A percentile compares a stretch with the other conserved stretches of the same genome.
Evolutionary conservation across 2,329 filamentous ascomycete species (phyloP).

Genomic region (Cyphellophora attinorum): DNA sequence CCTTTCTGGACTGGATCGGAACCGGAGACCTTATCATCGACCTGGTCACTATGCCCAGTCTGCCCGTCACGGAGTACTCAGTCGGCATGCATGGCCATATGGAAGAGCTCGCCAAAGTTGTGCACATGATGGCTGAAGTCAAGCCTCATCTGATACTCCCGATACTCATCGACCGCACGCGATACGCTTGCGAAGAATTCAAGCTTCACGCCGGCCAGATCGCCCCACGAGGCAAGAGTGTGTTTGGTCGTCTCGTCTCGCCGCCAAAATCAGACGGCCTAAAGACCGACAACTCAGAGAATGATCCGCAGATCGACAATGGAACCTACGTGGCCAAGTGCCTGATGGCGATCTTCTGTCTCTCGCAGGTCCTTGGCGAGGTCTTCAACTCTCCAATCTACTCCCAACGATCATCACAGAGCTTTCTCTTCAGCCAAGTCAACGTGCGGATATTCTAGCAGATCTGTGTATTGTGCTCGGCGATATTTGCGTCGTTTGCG

Average conservation of each 20-base stretch:
- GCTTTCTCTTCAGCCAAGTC: slow-evolving; percentile 60
- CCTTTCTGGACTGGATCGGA: slow-evolving; percentile 70
- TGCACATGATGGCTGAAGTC: slow-evolving; percentile 69
- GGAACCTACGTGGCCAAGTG: slow-evolving; percentile 75
- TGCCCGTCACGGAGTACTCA: slow-evolving; percentile 39
- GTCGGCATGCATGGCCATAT: slow-evolving; percentile 45
- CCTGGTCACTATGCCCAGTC: slow-evolving; percentile 69
- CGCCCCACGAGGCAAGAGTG: slow-evolving; percentile 37
- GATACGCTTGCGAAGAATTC: slow-evolving; percentile 59
- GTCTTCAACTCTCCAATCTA: slow-evolving; percentile 59
- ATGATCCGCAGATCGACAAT: slow-evolving; percentile 35
- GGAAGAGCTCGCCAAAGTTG: slow-evolving; percentile 61
- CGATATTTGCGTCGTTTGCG: slow-evolving; percentile 64
- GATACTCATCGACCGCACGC: slow-evolving; percentile 65
- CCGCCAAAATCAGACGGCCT: slow-evolving; percentile 11
- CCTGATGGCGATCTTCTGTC: slow-evolving; percentile 64
- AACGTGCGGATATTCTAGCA: slow-evolving; percentile 77
- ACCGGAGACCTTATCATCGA: slow-evolving; percentile 70
- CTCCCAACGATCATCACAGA: slow-evolving; percentile 52
- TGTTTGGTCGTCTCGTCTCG: slow-evolving; percentile 58
- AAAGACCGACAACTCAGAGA: slow-evolving; percentile 6
- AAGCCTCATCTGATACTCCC: slow-evolving; percentile 75
- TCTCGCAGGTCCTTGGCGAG: slow-evolving; percentile 65
- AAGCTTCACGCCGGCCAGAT: slow-evolving; percentile 50
- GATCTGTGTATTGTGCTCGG: slow-evolving; percentile 66